Percentiles rank a stretch among this genome's conserved stretches.
These are phyloP conservation scores for Filobasidium uniguttulatum DNA, from an alignment of 1,284 basidiomycete genomes.

Conservation along the genomic window DNA sequence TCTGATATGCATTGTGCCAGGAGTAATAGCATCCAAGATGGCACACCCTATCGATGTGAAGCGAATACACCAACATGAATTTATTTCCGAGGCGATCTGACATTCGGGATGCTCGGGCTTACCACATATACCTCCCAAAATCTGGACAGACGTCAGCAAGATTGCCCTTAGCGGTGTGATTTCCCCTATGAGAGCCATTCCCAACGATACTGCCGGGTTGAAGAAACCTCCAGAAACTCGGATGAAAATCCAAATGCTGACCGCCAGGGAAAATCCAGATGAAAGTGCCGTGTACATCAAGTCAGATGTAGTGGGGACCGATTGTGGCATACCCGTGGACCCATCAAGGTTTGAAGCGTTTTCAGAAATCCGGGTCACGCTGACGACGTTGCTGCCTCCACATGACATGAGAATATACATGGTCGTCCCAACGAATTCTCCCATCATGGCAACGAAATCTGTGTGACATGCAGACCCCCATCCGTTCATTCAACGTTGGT, in stretches of 20 bases:
- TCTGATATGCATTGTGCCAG: constrained; percentile 47
- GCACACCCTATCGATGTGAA: constrained; percentile 40
- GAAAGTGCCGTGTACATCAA: constrained; percentile 39
- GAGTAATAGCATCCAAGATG: constrained; percentile 48
- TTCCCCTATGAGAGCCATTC: constrained; percentile 48
- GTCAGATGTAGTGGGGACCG: too few relatives aligned
- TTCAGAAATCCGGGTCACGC: constrained; percentile 28
- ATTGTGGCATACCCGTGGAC: too few relatives aligned
- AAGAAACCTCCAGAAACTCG: constrained; percentile 48
- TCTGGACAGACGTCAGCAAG: constrained; percentile 49
- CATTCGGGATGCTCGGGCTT: too few relatives aligned
- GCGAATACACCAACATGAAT: too few relatives aligned
- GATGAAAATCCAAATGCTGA: constrained; percentile 40
- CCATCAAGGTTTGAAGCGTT: too few relatives aligned
- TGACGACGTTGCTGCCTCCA: constrained; percentile 35
- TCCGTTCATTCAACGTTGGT: too few relatives aligned
- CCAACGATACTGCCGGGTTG: constrained; percentile 55
- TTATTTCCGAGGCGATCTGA: too few relatives aligned
- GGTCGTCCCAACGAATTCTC: constrained; percentile 41
- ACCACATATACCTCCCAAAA: constrained; percentile 27
- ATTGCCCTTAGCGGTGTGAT: constrained; percentile 52
- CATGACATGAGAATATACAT: constrained; percentile 37
- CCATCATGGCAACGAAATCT: constrained; percentile 33
- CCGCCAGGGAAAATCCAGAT: constrained; percentile 39
- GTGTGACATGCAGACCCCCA: too few relatives aligned